Evolutionary conservation across 2,329 filamentous ascomycete genomes (phyloP).

Genomic region (Beauveria pseudobassiana): DNA sequence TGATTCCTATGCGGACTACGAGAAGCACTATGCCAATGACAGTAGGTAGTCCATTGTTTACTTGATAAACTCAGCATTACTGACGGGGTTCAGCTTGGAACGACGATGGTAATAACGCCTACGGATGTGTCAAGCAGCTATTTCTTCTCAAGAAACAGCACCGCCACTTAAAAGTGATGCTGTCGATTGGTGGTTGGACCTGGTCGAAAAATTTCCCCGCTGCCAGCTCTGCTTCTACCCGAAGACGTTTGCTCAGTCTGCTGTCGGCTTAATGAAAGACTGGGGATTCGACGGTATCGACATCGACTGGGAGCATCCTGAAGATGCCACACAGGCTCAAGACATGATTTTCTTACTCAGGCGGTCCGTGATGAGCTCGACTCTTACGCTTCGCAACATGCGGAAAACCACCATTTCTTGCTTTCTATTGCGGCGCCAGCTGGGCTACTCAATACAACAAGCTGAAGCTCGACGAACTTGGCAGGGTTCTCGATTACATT

Average conservation of each 20-base stretch:
- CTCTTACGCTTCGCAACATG: conserved; percentile 36
- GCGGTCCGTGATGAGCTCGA: conserved; percentile 41
- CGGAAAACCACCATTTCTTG: conserved; percentile 42
- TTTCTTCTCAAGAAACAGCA: conserved; percentile 70
- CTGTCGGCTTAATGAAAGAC: conserved; percentile 64
- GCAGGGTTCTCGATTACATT: conserved; percentile 45
- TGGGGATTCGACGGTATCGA: conserved; percentile 54
- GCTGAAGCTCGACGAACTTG: conserved; percentile 41
- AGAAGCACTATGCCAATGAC: conserved; percentile 67
- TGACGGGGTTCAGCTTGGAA: conserved; percentile 41
- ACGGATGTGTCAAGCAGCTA: conserved; percentile 75
- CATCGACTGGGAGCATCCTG: conserved; percentile 32
- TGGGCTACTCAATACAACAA: conserved; percentile 41
- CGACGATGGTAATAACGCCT: conserved; percentile 62
- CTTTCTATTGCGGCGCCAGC: conserved; percentile 47
- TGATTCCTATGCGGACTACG: conserved; percentile 61
- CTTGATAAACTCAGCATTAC: not conserved
- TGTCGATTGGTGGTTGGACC: conserved; percentile 82
- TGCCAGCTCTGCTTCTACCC: conserved; percentile 53
- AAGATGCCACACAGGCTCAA: conserved; percentile 30
- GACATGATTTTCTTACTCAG: conserved; percentile 39
- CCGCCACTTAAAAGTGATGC: conserved; percentile 67
- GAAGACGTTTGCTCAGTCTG: conserved; percentile 61
- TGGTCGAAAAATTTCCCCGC: conserved; percentile 69
- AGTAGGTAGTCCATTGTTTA: conserved; percentile 30